Base-by-base conservation (phyloP, 2,329 filamentous ascomycete species). In the Dactylonectria macrodidyma region DNA sequence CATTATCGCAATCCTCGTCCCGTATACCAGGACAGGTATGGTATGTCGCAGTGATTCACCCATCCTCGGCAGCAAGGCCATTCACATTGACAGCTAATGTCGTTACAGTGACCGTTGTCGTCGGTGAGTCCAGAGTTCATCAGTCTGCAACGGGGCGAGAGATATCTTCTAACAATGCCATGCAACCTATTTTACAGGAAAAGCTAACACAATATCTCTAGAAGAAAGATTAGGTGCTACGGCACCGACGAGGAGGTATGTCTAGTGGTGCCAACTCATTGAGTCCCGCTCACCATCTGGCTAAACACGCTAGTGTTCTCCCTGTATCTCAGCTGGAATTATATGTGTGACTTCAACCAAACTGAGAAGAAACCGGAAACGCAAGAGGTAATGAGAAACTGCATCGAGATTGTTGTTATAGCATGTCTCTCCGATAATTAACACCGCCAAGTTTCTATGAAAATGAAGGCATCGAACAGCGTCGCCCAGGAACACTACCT, bases 151-250 rank as follows among this genome's bases (percentile, higher is more conserved):
- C 41, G 14, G 14, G 7, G 3, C 36, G 9, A 14, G 36, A 38
- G 36, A 10, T 14, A 3, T 14, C 36, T 9, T 38, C 6, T 36
- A 11, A 36, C 11, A 36, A 38, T 14, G 2, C 36, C 10, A 2
- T 2, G n/a, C 3, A 24, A 46, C n/a, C 19, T 19, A 38, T 22
- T 46, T 30, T 14, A 56, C 19, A 19, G 19, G 19, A 19, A 19
- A 30, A 30, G 26, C 26, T 30, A 7, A 30, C 26, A 7, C 26
- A 7, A 7, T 30, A 7, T 30, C 26, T 19, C 51, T 6, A 69
- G 67, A 3, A 69, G 67, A 14, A 70, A 70, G 19, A 70, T 70
- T 5, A 59, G 66, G 46, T 70, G 68, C 3, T 44, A 66, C 26
- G 68, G 68, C 2, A 34, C 63, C 19, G 59, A 69, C 0, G 38